Conservation (phyloP, 208 protist genomes). For the Angomonas deanei region DNA sequence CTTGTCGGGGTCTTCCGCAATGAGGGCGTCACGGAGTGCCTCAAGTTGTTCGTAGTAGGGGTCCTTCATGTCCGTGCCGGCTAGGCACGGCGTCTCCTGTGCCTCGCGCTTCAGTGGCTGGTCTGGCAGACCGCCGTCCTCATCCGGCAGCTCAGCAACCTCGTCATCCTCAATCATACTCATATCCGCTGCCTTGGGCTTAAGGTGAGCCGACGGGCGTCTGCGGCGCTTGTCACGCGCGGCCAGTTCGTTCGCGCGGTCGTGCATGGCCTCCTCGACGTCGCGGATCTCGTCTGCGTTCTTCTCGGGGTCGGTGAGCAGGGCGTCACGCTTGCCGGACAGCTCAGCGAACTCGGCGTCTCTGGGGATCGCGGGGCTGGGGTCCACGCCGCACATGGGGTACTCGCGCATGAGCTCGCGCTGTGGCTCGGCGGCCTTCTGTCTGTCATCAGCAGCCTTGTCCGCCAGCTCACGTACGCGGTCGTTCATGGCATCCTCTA, state of each 20-base stretch:
- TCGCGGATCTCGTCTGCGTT: constrained; percentile 10
- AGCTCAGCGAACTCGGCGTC: constrained; percentile 34
- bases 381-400: constrained; percentile 39
- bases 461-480: constrained; percentile 17
- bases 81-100: constrained; percentile 9
- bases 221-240: constrained; percentile 19
- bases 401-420: constrained; percentile 16
- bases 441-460: constrained; percentile 20
- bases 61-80: constrained; percentile 24
- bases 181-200: too few species aligned
- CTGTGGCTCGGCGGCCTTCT: constrained; percentile 17
- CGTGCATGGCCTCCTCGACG: constrained; percentile 22
- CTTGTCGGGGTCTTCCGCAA: constrained; percentile 21
- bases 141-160: too few species aligned
- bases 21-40: constrained; percentile 22
- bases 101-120: constrained; percentile 17
- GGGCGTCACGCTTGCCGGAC: constrained; percentile 7
- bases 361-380: constrained; percentile 30
- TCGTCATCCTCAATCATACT: too few species aligned
- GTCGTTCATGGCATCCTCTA: constrained; percentile 12
- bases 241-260: constrained; percentile 19
- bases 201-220: too few species aligned
- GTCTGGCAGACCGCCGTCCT: too few species aligned
- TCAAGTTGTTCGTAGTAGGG: constrained; percentile 44
- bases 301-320: constrained; percentile 18